Conservation (phyloP, 176 grass and related monocot species). For the Cymbopogon citratus region DNA sequence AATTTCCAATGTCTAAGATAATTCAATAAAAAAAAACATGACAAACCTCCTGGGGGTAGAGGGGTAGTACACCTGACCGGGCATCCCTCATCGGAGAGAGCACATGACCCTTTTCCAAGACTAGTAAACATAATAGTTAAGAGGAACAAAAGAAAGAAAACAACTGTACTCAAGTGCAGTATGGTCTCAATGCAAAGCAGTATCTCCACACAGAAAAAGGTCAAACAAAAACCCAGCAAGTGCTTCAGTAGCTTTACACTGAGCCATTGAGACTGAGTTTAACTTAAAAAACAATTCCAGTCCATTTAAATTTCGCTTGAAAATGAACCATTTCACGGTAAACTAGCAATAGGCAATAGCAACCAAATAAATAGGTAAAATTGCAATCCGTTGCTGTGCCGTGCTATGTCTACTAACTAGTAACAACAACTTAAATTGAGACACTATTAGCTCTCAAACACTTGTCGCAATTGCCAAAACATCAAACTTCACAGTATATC, state of each 20-base stretch:
- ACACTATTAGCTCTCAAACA: neutral
- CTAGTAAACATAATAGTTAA: conserved; percentile 59
- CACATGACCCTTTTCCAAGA: conserved; percentile 56
- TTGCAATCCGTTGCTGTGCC: neutral
- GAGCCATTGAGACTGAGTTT: neutral
- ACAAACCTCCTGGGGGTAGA: conserved; percentile 71
- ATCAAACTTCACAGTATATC: neutral
- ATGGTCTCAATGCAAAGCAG: neutral
- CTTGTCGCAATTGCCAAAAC: neutral
- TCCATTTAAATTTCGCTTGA: neutral
- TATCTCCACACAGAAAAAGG: neutral
- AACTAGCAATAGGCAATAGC: neutral
- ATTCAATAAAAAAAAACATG: neutral
- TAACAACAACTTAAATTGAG: neutral
- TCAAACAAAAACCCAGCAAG: neutral
- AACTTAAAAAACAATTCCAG: neutral
- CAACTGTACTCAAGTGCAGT: neutral
- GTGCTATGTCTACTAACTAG: neutral
- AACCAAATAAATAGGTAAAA: neutral
- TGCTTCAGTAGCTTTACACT: neutral
- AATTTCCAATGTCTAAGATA: neutral
- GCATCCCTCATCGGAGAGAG: conserved; percentile 42
- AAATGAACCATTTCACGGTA: neutral
- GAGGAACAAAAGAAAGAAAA: conserved; percentile 16
- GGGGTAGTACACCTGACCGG: conserved; percentile 26